Evolutionary conservation across 2,329 filamentous ascomycete genomes (phyloP).

Genomic region (Monascus ruber): DNA sequence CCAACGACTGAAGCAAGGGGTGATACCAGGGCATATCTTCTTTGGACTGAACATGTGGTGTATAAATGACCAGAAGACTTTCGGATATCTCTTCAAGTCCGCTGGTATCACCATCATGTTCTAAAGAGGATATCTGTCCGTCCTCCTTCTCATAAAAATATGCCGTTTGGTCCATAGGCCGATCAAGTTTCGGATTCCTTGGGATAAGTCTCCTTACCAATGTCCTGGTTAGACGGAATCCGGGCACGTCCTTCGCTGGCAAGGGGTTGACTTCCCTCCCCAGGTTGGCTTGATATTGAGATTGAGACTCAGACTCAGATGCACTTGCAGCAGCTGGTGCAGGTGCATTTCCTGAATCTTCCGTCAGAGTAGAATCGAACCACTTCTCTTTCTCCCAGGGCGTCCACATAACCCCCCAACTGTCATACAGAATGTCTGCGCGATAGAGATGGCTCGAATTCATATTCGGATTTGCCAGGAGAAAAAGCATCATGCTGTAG

Average conservation of each 20-base stretch:
- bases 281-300: neutral
- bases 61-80: conserved; percentile 55
- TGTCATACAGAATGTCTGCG: conserved; percentile 50
- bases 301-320: neutral
- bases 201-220: conserved; percentile 71
- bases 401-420: conserved; percentile 26
- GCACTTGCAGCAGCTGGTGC: neutral
- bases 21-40: conserved; percentile 77
- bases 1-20: conserved; percentile 61
- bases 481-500: conserved; percentile 39
- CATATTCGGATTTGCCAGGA: conserved; percentile 45
- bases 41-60: conserved; percentile 55
- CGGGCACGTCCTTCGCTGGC: conserved; percentile 13
- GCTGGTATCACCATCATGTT: too few relatives aligned
- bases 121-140: neutral
- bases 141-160: conserved; percentile 47
- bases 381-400: conserved; percentile 19
- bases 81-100: conserved; percentile 1
- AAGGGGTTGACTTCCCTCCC: conserved; percentile 6
- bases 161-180: conserved; percentile 70
- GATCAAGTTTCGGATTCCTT: conserved; percentile 66
- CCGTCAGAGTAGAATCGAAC: conserved; percentile 3
- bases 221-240: conserved; percentile 43
- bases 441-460: conserved; percentile 49
- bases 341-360: neutral